These are phyloP conservation scores for Trametes sanguinea DNA, from an alignment of 768 basidiomycete genomes.

Conservation along the genomic window DNA sequence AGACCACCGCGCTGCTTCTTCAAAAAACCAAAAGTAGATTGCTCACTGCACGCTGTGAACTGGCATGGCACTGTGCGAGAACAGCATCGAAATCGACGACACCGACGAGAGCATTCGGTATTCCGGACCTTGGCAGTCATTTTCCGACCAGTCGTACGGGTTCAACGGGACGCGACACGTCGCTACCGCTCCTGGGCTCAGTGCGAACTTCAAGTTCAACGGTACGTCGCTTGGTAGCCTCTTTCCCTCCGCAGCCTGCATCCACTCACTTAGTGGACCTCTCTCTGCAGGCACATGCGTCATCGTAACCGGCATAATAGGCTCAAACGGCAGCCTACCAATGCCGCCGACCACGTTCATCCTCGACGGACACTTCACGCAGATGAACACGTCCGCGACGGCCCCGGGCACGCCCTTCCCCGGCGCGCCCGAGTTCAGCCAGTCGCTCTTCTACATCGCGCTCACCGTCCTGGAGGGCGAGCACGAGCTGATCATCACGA, in stretches of 20 bases:
- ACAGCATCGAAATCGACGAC: too few species aligned
- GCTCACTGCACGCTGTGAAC: too few species aligned
- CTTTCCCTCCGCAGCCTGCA: background rate
- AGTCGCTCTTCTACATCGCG: conserved; percentile 4
- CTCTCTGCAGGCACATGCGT: too few species aligned
- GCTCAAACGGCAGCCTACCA: background rate
- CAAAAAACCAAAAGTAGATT: too few species aligned
- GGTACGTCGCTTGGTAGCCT: background rate
- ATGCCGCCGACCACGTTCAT: conserved; percentile 12
- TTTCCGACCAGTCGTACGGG: conserved; percentile 2
- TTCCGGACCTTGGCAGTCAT: conserved; percentile 2
- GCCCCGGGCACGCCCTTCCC: background rate
- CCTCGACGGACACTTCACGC: conserved; percentile 12
- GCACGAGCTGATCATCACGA: conserved; percentile 16
- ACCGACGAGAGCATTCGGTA: too few species aligned
- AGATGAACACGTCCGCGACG: background rate
- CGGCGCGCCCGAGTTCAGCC: background rate
- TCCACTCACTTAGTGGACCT: too few species aligned
- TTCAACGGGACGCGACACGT: conserved; percentile 11
- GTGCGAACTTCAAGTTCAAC: conserved; percentile 14
- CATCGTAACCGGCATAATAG: background rate
- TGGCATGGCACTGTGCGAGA: too few species aligned
- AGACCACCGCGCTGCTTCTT: background rate
- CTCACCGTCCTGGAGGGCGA: background rate
- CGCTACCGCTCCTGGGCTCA: conserved; percentile 5